Conservation (phyloP, 495 filamentous ascomycete species). For the Penicillium chermesinum region DNA sequence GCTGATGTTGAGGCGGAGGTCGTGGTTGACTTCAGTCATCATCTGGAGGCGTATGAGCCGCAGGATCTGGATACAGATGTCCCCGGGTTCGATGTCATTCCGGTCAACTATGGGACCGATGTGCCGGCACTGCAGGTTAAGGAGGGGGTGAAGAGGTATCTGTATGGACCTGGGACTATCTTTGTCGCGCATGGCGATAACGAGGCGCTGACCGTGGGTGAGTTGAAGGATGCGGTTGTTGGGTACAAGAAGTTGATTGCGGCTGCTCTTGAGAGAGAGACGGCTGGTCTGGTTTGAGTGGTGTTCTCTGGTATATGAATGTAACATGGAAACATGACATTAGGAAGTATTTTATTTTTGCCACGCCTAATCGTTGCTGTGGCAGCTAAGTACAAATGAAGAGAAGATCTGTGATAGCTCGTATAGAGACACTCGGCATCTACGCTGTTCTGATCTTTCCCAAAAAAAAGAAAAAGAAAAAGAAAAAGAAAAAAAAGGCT, state of each 20-base stretch:
- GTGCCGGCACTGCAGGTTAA: slow-evolving; percentile 63
- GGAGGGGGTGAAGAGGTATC: slow-evolving; percentile 62
- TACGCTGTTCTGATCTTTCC: too few species aligned
- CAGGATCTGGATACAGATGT: slow-evolving; percentile 77
- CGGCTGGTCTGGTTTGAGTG: background rate
- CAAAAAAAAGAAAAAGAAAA: too few species aligned
- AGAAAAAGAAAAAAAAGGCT: too few species aligned
- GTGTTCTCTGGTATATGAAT: too few species aligned
- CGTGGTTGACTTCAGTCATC: slow-evolving; percentile 47
- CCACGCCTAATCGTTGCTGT: background rate
- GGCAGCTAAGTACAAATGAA: background rate
- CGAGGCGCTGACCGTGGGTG: slow-evolving; percentile 66
- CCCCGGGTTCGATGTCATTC: slow-evolving; percentile 70
- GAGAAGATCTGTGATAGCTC: background rate
- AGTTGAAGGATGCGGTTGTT: slow-evolving; percentile 63
- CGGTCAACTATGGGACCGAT: slow-evolving; percentile 91
- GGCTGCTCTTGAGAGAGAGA: slow-evolving; percentile 43
- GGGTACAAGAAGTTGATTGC: slow-evolving; percentile 68
- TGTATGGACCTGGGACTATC: slow-evolving; percentile 87
- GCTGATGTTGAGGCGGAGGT: slow-evolving; percentile 53
- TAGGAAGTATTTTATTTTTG: background rate
- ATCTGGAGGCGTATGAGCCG: slow-evolving; percentile 59
- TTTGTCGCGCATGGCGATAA: slow-evolving; percentile 83
- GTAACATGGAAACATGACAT: background rate
- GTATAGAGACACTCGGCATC: too few species aligned